Evolutionary conservation across 108 stramenopile species (phyloP).

Genomic region (Nannochloropsis salina): DNA sequence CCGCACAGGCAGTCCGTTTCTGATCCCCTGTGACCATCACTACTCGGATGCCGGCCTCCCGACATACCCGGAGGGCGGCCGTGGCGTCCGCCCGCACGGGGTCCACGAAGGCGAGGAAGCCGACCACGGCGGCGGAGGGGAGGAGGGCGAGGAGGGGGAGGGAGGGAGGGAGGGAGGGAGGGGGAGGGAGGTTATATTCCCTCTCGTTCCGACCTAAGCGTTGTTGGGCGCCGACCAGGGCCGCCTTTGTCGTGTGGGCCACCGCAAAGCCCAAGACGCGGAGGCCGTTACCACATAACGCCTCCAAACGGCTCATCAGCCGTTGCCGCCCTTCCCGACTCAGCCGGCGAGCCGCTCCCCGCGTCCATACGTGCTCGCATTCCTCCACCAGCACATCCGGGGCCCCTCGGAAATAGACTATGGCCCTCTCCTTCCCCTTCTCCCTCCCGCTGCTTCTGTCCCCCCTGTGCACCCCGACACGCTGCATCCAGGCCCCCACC

Average conservation of each 20-base stretch:
- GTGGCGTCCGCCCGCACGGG: constrained; percentile 73
- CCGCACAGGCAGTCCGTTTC: constrained; percentile 78
- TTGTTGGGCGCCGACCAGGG: neutral
- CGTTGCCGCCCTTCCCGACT: constrained; percentile 61
- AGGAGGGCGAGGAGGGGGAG: too few species aligned
- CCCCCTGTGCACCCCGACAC: constrained; percentile 46
- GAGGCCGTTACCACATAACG: constrained; percentile 71
- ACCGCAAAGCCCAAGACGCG: constrained; percentile 77
- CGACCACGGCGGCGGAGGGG: constrained; percentile 47
- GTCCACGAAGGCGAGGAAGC: constrained; percentile 59
- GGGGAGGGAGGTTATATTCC: too few species aligned
- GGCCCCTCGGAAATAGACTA: constrained; percentile 87
- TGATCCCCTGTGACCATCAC: constrained; percentile 97
- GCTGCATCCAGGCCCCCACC: constrained; percentile 24
- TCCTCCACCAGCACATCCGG: constrained; percentile 77
- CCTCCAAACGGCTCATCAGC: constrained; percentile 62
- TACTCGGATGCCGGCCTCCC: constrained; percentile 83
- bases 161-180: neutral
- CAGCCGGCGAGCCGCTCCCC: constrained; percentile 55
- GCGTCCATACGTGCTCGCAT: constrained; percentile 62
- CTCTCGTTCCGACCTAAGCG: neutral
- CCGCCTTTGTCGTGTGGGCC: constrained; percentile 29
- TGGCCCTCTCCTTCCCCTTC: constrained; percentile 47
- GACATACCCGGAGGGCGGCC: constrained; percentile 76
- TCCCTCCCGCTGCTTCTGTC: neutral